Percentiles rank a stretch among this genome's conserved stretches.
phyloP scores from a whole-genome alignment of 2,329 filamentous ascomycete genomes.

The Colletotrichum sublineola region DNA sequence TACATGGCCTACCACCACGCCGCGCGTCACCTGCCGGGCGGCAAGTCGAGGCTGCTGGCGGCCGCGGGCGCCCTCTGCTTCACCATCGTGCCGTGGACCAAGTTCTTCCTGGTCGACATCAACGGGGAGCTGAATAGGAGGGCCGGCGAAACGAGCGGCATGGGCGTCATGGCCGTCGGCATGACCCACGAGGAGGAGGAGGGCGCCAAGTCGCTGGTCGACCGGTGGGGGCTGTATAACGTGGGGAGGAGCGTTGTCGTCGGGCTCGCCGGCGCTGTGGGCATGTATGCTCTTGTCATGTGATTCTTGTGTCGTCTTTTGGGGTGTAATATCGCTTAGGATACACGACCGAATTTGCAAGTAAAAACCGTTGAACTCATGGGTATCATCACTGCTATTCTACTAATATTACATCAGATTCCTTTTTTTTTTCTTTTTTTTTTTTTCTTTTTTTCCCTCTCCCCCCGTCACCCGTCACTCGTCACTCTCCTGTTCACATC shows the following conservation, averaged over 20 bases:
- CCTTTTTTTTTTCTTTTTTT: not conserved
- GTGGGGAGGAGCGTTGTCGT: slow-evolving; percentile 56
- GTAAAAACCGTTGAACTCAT: slow-evolving; percentile 12
- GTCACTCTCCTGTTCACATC: not conserved
- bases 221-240: slow-evolving; percentile 68
- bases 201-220: slow-evolving; percentile 64
- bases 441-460: no score
- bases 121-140: slow-evolving; percentile 63
- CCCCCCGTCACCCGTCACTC: not conserved
- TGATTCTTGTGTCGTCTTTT: slow-evolving; percentile 4
- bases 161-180: slow-evolving; percentile 55
- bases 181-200: slow-evolving; percentile 55
- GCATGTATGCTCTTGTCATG: slow-evolving; percentile 47
- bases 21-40: slow-evolving; percentile 42
- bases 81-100: slow-evolving; percentile 65
- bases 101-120: slow-evolving; percentile 59
- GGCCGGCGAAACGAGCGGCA: slow-evolving; percentile 53
- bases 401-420: slow-evolving; percentile 40
- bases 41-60: slow-evolving; percentile 58
- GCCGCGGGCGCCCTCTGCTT: slow-evolving; percentile 60
- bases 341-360: not conserved
- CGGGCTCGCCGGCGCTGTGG: slow-evolving; percentile 46
- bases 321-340: no score
- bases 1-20: slow-evolving; percentile 58
- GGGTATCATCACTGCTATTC: slow-evolving; percentile 39